Base-by-base conservation (phyloP, 495 filamentous ascomycete genomes). In the Talaromyces nanjingensis region DNA sequence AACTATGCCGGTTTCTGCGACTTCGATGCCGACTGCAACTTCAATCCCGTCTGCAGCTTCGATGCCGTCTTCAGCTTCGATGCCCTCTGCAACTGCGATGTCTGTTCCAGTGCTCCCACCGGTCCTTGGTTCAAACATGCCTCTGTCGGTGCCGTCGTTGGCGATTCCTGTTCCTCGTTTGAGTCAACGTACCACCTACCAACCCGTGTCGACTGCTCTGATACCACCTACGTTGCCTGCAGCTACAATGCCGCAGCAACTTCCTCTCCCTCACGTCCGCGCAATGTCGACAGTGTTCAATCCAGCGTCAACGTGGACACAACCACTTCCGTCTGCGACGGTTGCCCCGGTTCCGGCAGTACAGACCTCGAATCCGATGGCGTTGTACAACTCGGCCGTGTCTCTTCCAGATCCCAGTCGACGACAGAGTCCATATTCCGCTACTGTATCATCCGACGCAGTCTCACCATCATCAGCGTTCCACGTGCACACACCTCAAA, bases 201-300 rank as follows among this genome's bases (percentile, higher is more conserved):
- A 71, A 39, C 66, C 71, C 0, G 64, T 71, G 11, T 74, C 76
- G 29, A 76, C 72, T 5, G 42, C 1, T 34, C 39, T 62, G 6
- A 8, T 54, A 6, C 60, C 60, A 14, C 59, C 59, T 24, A 27
- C 37, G 18, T 52, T 49, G 8, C 27, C 45, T 11, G 25, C 39
- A 4, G 12, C 60, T 4, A 53, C 60, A 20, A 14, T 53, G 16
- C 42, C 60, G 9, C 60, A 62, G 33, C 73, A 79, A 65, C 75
- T 87, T 16, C 83, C 84, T 37, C 69, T 80, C 6, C 73, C 80
- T 12, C 69, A 72, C 53, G 73, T 74, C 59, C 79, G 85, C 63
- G 75, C 85, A 4, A 89, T 90, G 81, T 79, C 84, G 11, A 77
- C 85, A 20, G 85, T 86, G n/a, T 90, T 82, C 82, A 74, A 78